Base-by-base conservation (phyloP, 768 basidiomycete genomes). In the Cyclocybe aegerita region DNA sequence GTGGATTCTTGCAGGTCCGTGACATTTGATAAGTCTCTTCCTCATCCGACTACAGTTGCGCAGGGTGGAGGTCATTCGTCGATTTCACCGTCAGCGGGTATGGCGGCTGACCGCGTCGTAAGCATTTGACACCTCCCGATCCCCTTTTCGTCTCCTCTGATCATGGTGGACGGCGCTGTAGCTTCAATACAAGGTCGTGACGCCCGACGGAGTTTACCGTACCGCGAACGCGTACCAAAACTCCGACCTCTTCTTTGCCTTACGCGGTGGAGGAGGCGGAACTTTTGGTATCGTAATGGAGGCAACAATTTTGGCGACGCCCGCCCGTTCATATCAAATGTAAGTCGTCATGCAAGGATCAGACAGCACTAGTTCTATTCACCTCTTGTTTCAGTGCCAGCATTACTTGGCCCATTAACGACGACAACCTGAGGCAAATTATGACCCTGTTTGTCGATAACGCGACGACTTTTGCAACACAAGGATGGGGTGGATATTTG, bases 161-260 rank as follows among this genome's bases (percentile, higher is more conserved):
- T 44, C 34, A 36, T 15, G 7, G 7, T 4, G 16, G 1, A 4
- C 7, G 2, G 40, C 10, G n/a, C 12, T 15, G 17, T 43, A 75
- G 72, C 67, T 80, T 4, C 65, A 82, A 57, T 74, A 70, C 61
- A 76, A 73, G 48, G 62, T 81, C 2, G 79, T 81, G 7, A 80
- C 78, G 0, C 77, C 80, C 0, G 76, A 79, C 56, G 80, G 80
- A 0, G 43, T 61, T 30, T 61, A 64, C 53, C 70, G 74, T 32
- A 68, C 67, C 0, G 78, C 67, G 8, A 81, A 78, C 59, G 70
- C 65, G 9, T 75, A 73, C 38, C 70, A 79, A 56, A 77, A 80
- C 50, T 47, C 65, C 39, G 79, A 81, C 59, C 69, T 81, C 0
- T 81, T 79, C 64, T 82, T 72, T 49, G 80, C 79, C 11, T 69